A percentile compares a stretch with the other conserved stretches of the same genome.
Conservation (phyloP, 805 yeast species). For the Ogataea nakhonphanomensis region DNA sequence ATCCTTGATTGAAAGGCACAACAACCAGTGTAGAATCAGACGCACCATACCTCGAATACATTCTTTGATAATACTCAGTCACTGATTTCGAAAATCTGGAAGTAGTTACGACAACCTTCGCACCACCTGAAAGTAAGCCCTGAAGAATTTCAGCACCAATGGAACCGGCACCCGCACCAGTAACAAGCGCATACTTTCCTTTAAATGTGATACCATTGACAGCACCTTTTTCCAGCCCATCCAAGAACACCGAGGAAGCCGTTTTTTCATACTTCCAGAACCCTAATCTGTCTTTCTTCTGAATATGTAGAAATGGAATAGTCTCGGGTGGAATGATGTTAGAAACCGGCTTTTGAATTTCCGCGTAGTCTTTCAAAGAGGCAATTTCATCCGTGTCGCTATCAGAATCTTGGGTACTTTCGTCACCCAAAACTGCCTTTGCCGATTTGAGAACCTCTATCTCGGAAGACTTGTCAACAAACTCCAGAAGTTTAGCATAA, state of each 20-base stretch:
- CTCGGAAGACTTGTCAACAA: slow-evolving; percentile 66
- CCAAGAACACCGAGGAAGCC: slow-evolving; percentile 74
- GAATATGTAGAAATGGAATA: slow-evolving; percentile 91
- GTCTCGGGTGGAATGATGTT: slow-evolving; percentile 75
- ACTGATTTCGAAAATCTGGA: slow-evolving; percentile 91
- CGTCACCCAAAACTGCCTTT: slow-evolving; percentile 46
- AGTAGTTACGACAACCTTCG: slow-evolving; percentile 93
- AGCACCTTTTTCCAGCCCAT: slow-evolving; percentile 91
- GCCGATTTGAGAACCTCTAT: slow-evolving; percentile 66
- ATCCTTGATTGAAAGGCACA: slow-evolving; percentile 98
- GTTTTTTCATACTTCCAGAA: slow-evolving; percentile 81
- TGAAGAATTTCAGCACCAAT: slow-evolving; percentile 96
- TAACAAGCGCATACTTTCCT: slow-evolving; percentile 83
- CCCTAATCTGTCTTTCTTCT: slow-evolving; percentile 68
- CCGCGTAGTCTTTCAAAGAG: slow-evolving; percentile 69
- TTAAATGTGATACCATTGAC: slow-evolving; percentile 89
- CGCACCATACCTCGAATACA: slow-evolving; percentile 92
- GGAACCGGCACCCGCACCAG: slow-evolving; percentile 99
- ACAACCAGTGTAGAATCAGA: slow-evolving; percentile 88
- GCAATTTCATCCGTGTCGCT: slow-evolving; percentile 75
- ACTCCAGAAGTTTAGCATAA: slow-evolving; percentile 66
- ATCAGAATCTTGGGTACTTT: slow-evolving; percentile 45
- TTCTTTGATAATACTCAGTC: slow-evolving; percentile 91
- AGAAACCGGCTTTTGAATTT: slow-evolving; percentile 71
- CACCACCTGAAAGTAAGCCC: slow-evolving; percentile 97